Percentiles rank a stretch among this genome's conserved stretches.
phyloP scores from a whole-genome alignment of 1,284 basidiomycete genomes.

The Sanguinoderma infundibulare region DNA sequence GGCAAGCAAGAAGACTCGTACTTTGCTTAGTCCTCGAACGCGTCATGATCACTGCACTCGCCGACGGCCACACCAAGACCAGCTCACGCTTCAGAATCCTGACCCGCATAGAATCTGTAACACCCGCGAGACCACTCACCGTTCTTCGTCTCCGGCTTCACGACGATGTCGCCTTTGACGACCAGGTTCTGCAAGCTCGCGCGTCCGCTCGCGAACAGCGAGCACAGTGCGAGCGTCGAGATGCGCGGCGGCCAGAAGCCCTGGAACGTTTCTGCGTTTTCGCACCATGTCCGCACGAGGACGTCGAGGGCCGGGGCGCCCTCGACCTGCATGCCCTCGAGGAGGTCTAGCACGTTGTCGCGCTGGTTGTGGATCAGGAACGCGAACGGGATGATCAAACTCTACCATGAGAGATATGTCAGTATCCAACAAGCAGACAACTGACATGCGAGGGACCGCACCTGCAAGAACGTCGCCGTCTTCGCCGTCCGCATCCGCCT shows the following conservation, averaged over 20 bases:
- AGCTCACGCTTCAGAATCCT: conserved; percentile 16
- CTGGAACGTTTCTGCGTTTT: conserved; percentile 92
- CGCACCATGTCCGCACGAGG: conserved; percentile 89
- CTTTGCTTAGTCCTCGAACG: conserved; percentile 88
- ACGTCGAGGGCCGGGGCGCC: conserved; percentile 76
- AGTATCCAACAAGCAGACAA: not conserved
- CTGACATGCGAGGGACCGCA: conserved; percentile 33
- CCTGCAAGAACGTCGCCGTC: conserved; percentile 89
- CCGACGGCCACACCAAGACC: conserved; percentile 10
- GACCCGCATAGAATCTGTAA: conserved; percentile 11
- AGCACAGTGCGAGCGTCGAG: conserved; percentile 82
- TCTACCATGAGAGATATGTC: conserved; percentile 47
- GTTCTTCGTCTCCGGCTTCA: conserved; percentile 79
- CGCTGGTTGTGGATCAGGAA: conserved; percentile 85
- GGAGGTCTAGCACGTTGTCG: conserved; percentile 74
- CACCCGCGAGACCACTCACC: conserved; percentile 52
- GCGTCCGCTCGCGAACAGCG: conserved; percentile 74
- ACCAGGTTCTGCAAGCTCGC: conserved; percentile 62
- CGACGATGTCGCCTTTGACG: conserved; percentile 94
- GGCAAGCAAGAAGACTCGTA: conserved; percentile 47
- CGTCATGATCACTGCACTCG: conserved; percentile 86
- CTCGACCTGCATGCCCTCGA: conserved; percentile 67
- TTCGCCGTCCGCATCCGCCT: conserved; percentile 81
- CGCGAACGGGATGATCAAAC: conserved; percentile 90
- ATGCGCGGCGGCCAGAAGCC: conserved; percentile 92